These are phyloP conservation scores for Fraxinus pennsylvanica DNA, from an alignment of 257 asterid genomes.

Conservation along the genomic window DNA sequence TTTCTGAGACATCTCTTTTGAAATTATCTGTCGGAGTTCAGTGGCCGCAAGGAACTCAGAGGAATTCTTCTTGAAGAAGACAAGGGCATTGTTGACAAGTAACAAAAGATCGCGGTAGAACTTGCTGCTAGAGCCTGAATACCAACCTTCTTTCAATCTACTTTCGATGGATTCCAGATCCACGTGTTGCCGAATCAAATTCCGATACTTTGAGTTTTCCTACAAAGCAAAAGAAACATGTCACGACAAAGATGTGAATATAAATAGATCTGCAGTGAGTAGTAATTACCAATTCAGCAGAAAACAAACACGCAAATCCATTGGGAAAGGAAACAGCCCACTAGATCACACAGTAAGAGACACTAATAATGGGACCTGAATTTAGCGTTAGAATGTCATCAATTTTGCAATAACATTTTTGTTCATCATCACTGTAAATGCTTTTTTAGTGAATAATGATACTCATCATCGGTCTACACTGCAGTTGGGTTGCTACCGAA, in stretches of 20 bases:
- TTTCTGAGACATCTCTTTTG: conserved; percentile 43
- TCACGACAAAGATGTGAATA: not conserved
- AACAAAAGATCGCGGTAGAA: conserved; percentile 69
- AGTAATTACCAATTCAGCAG: not conserved
- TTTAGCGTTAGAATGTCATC: not conserved
- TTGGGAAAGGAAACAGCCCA: not conserved
- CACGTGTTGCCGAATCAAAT: conserved; percentile 52
- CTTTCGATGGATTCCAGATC: conserved; percentile 51
- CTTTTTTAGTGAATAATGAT: no score
- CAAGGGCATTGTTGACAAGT: conserved; percentile 69
- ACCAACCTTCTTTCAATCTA: conserved; percentile 58
- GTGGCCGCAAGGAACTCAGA: conserved; percentile 51
- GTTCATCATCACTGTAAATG: no score
- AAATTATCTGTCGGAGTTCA: conserved; percentile 46
- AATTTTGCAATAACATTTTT: not conserved
- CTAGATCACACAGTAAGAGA: not conserved
- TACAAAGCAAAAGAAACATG: conserved; percentile 26
- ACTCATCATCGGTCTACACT: no score
- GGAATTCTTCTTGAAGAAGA: conserved; percentile 51
- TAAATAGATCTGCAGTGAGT: not conserved
- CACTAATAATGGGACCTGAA: not conserved
- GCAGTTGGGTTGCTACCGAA: no score
- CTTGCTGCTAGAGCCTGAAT: conserved; percentile 42
- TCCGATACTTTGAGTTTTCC: conserved; percentile 50
- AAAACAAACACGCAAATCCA: not conserved